Conservation (phyloP, 2,329 filamentous ascomycete species). For the Mycosphaerella sp. region DNA sequence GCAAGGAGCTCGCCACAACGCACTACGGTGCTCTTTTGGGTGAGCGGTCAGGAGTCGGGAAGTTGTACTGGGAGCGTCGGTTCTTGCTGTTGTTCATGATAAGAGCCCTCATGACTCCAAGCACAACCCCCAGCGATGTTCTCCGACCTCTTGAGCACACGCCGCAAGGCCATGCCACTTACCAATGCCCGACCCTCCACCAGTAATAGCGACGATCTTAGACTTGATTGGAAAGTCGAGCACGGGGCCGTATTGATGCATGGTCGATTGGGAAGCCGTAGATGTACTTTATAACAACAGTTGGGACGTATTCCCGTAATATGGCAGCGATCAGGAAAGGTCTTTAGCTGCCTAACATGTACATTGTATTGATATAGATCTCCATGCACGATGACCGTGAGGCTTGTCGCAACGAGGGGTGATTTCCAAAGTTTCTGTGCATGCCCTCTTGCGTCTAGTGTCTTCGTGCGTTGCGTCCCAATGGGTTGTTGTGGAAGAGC, state of each 20-base stretch:
- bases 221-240: conserved; percentile 18
- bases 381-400: not conserved
- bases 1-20: not conserved
- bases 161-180: not conserved
- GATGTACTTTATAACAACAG: not conserved
- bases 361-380: not conserved
- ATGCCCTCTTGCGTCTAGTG: not conserved
- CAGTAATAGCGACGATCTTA: conserved; percentile 21
- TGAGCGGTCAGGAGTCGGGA: too few species aligned
- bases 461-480: not conserved
- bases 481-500: not conserved
- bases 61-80: too few species aligned
- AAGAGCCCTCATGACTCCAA: too few species aligned
- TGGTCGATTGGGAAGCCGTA: not conserved
- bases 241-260: conserved; percentile 21
- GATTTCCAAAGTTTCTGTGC: not conserved
- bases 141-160: too few species aligned
- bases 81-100: too few species aligned
- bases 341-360: not conserved
- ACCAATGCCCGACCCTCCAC: conserved; percentile 1
- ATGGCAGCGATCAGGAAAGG: not conserved
- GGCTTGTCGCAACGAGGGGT: not conserved
- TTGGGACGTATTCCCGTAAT: not conserved
- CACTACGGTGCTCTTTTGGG: not conserved
- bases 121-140: too few species aligned